phyloP scores from a whole-genome alignment of 2,329 filamentous ascomycete genomes.

The Monilinia fructicola region DNA sequence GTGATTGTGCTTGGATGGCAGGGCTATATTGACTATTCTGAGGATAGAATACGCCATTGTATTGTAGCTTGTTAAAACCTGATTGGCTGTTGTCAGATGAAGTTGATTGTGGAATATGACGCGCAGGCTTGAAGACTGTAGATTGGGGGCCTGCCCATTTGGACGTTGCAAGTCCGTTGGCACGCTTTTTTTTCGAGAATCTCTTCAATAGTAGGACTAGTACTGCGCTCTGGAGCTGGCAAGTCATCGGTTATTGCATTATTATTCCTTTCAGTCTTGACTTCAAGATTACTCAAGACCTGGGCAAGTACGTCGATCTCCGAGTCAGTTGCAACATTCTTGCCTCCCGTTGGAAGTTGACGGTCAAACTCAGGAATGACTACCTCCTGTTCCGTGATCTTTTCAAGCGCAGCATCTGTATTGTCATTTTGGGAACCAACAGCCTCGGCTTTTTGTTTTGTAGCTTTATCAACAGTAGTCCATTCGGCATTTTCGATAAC shows the following conservation, averaged over 20 bases:
- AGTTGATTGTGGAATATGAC: background rate
- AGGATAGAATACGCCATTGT: background rate
- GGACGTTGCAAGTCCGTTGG: conserved; percentile 9
- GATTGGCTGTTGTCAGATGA: background rate
- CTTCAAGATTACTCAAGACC: background rate
- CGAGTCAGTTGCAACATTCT: conserved; percentile 2
- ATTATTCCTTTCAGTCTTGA: conserved; percentile 4
- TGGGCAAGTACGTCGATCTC: conserved; percentile 4
- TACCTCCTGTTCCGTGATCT: background rate
- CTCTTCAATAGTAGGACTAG: conserved; percentile 12
- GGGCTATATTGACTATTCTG: background rate
- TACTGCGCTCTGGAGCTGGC: background rate
- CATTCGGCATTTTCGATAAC: background rate
- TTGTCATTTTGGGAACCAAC: background rate
- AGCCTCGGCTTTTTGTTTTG: background rate
- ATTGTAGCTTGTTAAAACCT: background rate
- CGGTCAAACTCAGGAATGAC: background rate
- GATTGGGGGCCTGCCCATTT: conserved; percentile 16
- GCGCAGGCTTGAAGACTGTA: background rate
- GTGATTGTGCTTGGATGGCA: background rate
- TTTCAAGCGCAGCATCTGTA: background rate
- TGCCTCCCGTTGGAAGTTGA: background rate
- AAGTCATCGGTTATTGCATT: background rate
- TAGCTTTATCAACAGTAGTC: background rate
- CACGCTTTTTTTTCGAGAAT: conserved; percentile 15